These are phyloP conservation scores for Ceratocystis variospora DNA, from an alignment of 2,329 filamentous ascomycete species.

Conservation along the genomic window DNA sequence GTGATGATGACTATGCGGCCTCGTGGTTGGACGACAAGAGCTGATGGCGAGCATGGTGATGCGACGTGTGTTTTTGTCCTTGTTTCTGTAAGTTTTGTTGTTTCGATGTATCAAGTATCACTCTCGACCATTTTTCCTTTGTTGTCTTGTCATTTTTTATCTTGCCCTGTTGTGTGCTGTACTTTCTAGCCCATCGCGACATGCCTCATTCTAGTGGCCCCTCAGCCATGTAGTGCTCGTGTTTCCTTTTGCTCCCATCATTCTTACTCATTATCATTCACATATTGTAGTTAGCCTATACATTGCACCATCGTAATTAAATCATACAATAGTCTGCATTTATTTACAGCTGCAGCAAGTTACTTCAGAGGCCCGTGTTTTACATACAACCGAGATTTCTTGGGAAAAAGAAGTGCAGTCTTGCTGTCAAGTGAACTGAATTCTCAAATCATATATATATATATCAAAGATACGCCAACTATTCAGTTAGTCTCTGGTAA, in stretches of 20 bases:
- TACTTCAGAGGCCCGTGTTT: no score
- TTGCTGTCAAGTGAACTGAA: no score
- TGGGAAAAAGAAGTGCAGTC: no score
- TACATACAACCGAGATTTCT: no score
- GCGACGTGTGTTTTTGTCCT: not conserved
- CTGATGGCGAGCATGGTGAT: not conserved
- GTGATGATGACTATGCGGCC: constrained; percentile 6
- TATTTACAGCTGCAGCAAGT: no score
- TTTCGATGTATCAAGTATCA: constrained; percentile 3
- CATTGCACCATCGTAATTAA: no score
- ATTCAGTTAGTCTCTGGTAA: no score
- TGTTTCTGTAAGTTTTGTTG: constrained; percentile 7
- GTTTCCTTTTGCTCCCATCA: not conserved
- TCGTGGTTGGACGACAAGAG: constrained; percentile 7
- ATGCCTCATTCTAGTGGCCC: not conserved
- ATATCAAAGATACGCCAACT: no score
- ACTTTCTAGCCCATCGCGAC: not conserved
- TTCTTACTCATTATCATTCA: not conserved
- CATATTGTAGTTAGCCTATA: not conserved
- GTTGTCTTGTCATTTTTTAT: not conserved
- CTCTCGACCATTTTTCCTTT: constrained; percentile 2
- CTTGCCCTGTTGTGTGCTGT: not conserved
- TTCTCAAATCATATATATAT: no score
- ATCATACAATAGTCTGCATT: no score
- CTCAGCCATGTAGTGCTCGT: no score